These are phyloP conservation scores for Hypoxylon cercidicola DNA, from an alignment of 495 filamentous ascomycete genomes.

Conservation along the genomic window DNA sequence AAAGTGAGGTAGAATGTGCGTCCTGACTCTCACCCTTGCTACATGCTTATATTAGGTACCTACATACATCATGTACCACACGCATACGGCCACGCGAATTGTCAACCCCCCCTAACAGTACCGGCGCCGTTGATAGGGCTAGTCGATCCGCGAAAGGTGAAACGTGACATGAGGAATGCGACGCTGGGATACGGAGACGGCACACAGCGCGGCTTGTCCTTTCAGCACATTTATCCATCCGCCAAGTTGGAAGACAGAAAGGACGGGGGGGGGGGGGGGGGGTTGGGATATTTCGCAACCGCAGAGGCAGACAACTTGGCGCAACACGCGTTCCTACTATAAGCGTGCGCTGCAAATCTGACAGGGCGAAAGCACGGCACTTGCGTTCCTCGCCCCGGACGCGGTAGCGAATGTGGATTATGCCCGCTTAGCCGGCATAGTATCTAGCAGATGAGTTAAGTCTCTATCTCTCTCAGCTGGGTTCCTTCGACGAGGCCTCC, in stretches of 20 bases:
- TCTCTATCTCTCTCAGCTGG: constrained; percentile 5
- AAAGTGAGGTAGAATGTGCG: constrained; percentile 39
- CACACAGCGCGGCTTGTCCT: neutral
- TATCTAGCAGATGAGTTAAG: neutral
- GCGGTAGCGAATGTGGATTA: constrained; percentile 19
- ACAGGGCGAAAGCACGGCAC: constrained; percentile 34
- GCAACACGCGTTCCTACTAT: constrained; percentile 22
- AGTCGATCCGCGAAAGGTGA: neutral
- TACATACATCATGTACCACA: neutral
- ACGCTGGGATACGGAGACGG: constrained; percentile 12
- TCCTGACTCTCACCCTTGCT: no score
- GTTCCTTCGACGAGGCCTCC: neutral
- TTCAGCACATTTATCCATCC: constrained; percentile 35
- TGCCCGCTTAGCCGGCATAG: constrained; percentile 31
- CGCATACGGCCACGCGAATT: constrained; percentile 17
- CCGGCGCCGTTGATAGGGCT: constrained; percentile 3
- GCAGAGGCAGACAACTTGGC: constrained; percentile 8
- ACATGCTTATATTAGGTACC: no score
- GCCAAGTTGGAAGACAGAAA: constrained; percentile 29
- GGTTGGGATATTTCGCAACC: constrained; percentile 10
- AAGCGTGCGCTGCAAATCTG: constrained; percentile 13
- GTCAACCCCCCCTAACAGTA: constrained; percentile 1
- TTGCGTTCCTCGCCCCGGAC: constrained; percentile 7
- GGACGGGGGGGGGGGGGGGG: no score
- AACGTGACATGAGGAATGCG: neutral